Evolutionary conservation across 2,329 filamentous ascomycete species (phyloP).

Genomic region (Parastagonospora nodorum): DNA sequence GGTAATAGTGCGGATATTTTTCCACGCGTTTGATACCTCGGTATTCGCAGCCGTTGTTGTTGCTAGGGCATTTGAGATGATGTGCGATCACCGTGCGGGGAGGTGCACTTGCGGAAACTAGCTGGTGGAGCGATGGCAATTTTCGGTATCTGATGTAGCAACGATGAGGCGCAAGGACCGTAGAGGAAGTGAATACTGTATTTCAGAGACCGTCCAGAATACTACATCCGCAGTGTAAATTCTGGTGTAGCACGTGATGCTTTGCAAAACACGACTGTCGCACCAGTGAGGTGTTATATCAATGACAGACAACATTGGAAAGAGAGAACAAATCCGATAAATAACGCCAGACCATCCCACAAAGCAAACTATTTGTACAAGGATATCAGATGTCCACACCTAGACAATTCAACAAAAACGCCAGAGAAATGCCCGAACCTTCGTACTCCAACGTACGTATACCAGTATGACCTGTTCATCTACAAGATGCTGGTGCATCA

Average conservation of each 20-base stretch:
- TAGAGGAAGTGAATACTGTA: background rate
- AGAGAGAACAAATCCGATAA: slow-evolving; percentile 3
- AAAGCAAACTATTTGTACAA: slow-evolving; percentile 39
- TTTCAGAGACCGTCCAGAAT: too few species aligned
- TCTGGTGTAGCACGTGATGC: background rate
- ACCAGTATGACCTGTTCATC: slow-evolving; percentile 12
- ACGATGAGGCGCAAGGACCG: background rate
- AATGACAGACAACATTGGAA: background rate
- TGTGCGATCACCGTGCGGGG: slow-evolving; percentile 18
- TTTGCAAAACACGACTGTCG: background rate
- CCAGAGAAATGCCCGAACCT: slow-evolving; percentile 22
- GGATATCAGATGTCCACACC: slow-evolving; percentile 40
- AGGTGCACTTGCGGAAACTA: slow-evolving; percentile 2
- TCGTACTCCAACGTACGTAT: slow-evolving; percentile 15
- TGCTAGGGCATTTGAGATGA: background rate
- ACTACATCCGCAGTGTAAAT: background rate
- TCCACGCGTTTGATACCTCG: slow-evolving; percentile 12
- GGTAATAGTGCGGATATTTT: slow-evolving; percentile 14
- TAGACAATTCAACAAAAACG: slow-evolving; percentile 16
- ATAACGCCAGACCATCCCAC: slow-evolving; percentile 8
- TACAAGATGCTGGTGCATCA: slow-evolving; percentile 13
- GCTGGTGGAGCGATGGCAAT: slow-evolving; percentile 12
- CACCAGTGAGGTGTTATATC: background rate
- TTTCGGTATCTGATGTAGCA: slow-evolving; percentile 7
- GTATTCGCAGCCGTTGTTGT: slow-evolving; percentile 6